A percentile compares a stretch with the other conserved stretches of the same genome.
These are phyloP conservation scores for Glomus cerebriforme DNA, from an alignment of 192 early-diverging fungal genomes.

Conservation along the genomic window DNA sequence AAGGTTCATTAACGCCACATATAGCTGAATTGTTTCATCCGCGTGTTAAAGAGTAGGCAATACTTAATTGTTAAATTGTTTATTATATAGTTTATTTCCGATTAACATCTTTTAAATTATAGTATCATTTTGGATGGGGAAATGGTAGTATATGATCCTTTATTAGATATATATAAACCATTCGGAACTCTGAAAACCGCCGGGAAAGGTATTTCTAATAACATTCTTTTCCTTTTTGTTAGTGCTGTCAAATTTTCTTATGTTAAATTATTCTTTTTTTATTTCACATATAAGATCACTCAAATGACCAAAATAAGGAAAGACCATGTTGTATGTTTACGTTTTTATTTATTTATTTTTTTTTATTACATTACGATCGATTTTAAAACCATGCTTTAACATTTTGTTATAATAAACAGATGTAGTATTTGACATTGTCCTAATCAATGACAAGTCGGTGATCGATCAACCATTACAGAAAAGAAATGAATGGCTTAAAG, in stretches of 20 bases:
- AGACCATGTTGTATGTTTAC: conserved; percentile 53
- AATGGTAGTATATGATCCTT: conserved; percentile 73
- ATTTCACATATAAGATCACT: conserved; percentile 37
- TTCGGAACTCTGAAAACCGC: conserved; percentile 81
- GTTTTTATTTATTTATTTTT: too few relatives aligned
- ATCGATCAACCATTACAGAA: conserved; percentile 56
- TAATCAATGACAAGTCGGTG: conserved; percentile 64
- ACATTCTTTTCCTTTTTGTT: background rate
- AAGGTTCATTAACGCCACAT: conserved; percentile 59
- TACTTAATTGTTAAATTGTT: background rate
- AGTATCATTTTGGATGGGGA: conserved; percentile 83
- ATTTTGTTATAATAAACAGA: conserved; percentile 45
- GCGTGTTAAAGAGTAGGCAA: conserved; percentile 44
- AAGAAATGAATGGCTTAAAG: conserved; percentile 53
- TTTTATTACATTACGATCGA: background rate
- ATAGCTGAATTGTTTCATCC: conserved; percentile 55
- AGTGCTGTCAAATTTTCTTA: background rate
- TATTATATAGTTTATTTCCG: background rate
- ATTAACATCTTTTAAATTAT: background rate
- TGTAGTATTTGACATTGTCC: conserved; percentile 76
- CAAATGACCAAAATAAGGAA: conserved; percentile 37
- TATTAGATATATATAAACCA: conserved; percentile 56
- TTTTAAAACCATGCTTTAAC: conserved; percentile 18
- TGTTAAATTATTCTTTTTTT: background rate
- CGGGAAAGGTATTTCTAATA: conserved; percentile 41